phyloP scores from a whole-genome alignment of 2,329 filamentous ascomycete genomes.

The Fusarium sp. region DNA sequence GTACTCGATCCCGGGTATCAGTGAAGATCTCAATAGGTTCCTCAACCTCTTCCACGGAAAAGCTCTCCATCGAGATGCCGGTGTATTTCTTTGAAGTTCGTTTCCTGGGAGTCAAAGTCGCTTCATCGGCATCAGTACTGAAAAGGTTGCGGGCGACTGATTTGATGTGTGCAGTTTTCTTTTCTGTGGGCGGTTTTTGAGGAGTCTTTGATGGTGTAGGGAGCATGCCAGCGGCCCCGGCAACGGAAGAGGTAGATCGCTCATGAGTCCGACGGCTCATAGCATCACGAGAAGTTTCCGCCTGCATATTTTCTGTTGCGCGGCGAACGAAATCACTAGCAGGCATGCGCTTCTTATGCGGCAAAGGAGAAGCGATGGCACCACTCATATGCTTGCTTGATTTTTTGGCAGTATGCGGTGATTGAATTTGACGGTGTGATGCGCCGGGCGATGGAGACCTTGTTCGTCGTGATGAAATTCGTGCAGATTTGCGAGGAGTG shows the following conservation, averaged over 20 bases:
- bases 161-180: conserved; percentile 61
- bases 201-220: conserved; percentile 84
- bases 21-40: conserved; percentile 77
- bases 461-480: conserved; percentile 66
- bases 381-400: conserved; percentile 39
- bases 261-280: conserved; percentile 52
- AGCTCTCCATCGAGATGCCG: conserved; percentile 65
- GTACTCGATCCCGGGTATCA: conserved; percentile 81
- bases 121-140: conserved; percentile 64
- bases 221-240: conserved; percentile 65
- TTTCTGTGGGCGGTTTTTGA: conserved; percentile 66
- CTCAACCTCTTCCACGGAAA: conserved; percentile 64
- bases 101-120: conserved; percentile 69
- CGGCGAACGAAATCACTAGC: conserved; percentile 59
- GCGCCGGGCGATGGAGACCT: conserved; percentile 65
- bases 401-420: conserved; percentile 49
- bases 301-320: conserved; percentile 56
- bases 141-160: conserved; percentile 71
- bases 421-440: conserved; percentile 47
- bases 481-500: conserved; percentile 74
- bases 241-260: conserved; percentile 41
- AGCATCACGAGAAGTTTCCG: conserved; percentile 55
- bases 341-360: conserved; percentile 61
- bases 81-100: conserved; percentile 65
- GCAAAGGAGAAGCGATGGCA: conserved; percentile 53